Evolutionary conservation across 1,284 basidiomycete genomes (phyloP).

Genomic region (Leccinum griseonigrum): DNA sequence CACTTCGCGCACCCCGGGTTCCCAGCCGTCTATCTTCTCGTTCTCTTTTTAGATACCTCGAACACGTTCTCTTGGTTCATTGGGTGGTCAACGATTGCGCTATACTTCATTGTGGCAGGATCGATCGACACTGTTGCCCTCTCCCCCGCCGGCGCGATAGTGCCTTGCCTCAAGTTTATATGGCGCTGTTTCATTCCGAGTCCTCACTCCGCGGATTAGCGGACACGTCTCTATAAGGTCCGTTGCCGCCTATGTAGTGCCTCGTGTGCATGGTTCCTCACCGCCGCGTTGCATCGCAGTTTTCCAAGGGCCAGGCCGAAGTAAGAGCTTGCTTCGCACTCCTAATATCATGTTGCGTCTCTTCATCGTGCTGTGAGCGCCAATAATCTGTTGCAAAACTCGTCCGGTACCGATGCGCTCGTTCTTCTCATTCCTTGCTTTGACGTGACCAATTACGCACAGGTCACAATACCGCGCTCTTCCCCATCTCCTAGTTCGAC

Average conservation of each 20-base stretch:
- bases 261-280: background rate
- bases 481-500: slow-evolving; percentile 64
- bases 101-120: slow-evolving; percentile 22
- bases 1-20: background rate
- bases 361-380: slow-evolving; percentile 51
- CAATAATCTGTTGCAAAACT: slow-evolving; percentile 44
- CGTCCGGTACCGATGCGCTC: slow-evolving; percentile 66
- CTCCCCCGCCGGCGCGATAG: slow-evolving; percentile 27
- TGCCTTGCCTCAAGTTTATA: slow-evolving; percentile 42
- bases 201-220: slow-evolving; percentile 40
- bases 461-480: slow-evolving; percentile 80
- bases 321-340: slow-evolving; percentile 60
- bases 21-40: background rate
- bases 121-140: slow-evolving; percentile 20
- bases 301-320: slow-evolving; percentile 68
- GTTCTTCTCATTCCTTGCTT: background rate
- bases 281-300: slow-evolving; percentile 32
- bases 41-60: slow-evolving; percentile 12
- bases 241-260: background rate
- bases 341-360: slow-evolving; percentile 66
- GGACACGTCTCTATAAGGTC: slow-evolving; percentile 43
- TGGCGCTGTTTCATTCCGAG: slow-evolving; percentile 45
- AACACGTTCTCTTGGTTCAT: slow-evolving; percentile 12
- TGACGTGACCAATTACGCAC: slow-evolving; percentile 1
- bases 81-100: slow-evolving; percentile 23